Evolutionary conservation across 805 yeast species (phyloP).

Genomic region (Danielia reshetovae): DNA sequence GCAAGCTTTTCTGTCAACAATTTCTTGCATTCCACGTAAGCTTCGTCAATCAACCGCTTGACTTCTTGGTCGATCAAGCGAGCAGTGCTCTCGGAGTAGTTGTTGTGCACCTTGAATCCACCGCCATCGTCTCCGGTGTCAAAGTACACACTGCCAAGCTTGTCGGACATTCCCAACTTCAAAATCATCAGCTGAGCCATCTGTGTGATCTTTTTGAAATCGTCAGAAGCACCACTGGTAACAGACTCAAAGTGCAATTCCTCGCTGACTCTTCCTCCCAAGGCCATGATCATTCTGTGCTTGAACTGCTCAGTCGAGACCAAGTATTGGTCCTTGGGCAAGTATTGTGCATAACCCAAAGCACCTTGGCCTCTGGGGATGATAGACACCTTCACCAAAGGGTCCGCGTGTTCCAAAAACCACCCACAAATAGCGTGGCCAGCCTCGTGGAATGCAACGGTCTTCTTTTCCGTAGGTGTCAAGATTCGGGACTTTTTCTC

Average conservation of each 20-base stretch:
- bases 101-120: slow-evolving; percentile 60
- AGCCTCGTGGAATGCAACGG: slow-evolving; percentile 97
- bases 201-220: slow-evolving; percentile 90
- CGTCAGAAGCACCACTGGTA: slow-evolving; percentile 95
- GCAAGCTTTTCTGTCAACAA: slow-evolving; percentile 57
- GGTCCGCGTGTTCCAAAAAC: slow-evolving; percentile 89
- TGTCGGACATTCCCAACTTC: slow-evolving; percentile 83
- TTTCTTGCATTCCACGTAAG: slow-evolving; percentile 66
- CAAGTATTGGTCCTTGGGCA: slow-evolving; percentile 89
- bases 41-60: slow-evolving; percentile 68
- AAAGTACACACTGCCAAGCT: slow-evolving; percentile 79
- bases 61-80: slow-evolving; percentile 79
- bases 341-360: slow-evolving; percentile 93
- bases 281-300: slow-evolving; percentile 93
- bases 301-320: slow-evolving; percentile 70
- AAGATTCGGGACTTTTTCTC: slow-evolving; percentile 85
- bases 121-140: slow-evolving; percentile 60
- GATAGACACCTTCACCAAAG: slow-evolving; percentile 90
- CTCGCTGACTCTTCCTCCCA: slow-evolving; percentile 96
- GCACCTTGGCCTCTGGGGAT: slow-evolving; percentile 98
- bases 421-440: slow-evolving; percentile 99
- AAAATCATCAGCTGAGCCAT: slow-evolving; percentile 95
- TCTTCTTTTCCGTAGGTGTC: slow-evolving; percentile 78
- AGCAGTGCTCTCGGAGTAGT: slow-evolving; percentile 86
- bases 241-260: slow-evolving; percentile 90